Evolutionary conservation across 1,284 basidiomycete species (phyloP).

Genomic region (Cryptococcus hybrid): DNA sequence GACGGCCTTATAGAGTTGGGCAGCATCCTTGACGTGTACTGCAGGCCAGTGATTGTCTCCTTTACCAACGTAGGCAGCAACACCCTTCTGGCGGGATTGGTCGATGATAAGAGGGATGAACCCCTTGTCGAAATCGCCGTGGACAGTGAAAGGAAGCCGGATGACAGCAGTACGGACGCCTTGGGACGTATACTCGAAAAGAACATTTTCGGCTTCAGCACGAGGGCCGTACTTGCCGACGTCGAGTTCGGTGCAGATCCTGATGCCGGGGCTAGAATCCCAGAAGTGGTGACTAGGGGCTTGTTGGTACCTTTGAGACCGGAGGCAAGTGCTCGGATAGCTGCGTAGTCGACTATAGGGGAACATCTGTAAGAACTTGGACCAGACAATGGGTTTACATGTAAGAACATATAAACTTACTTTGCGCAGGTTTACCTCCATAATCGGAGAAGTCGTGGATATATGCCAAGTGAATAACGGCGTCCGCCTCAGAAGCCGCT

Average conservation of each 20-base stretch:
- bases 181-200: not conserved
- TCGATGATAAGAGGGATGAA: slow-evolving; percentile 18
- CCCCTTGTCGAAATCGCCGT: slow-evolving; percentile 17
- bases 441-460: slow-evolving; percentile 18
- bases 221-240: not conserved
- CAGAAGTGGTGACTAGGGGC: slow-evolving; percentile 16
- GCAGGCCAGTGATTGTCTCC: slow-evolving; percentile 17
- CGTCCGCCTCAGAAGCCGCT: slow-evolving; percentile 24
- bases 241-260: slow-evolving; percentile 1
- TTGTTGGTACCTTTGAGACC: slow-evolving; percentile 28
- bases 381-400: not conserved
- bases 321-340: slow-evolving; percentile 17
- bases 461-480: slow-evolving; percentile 37
- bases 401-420: not conserved
- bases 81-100: slow-evolving; percentile 13
- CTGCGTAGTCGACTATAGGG: slow-evolving; percentile 8
- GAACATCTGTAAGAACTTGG: not conserved
- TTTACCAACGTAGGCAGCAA: slow-evolving; percentile 18
- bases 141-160: slow-evolving; percentile 22
- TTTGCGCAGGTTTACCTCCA: slow-evolving; percentile 6
- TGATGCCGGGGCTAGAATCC: not conserved
- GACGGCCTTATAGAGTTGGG: slow-evolving; percentile 24
- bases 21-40: slow-evolving; percentile 22
- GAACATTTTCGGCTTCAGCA: slow-evolving; percentile 10
- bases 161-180: slow-evolving; percentile 19